Base-by-base conservation (phyloP, 1,284 basidiomycete genomes). In the Pseudomicrostroma phylloplanum region DNA sequence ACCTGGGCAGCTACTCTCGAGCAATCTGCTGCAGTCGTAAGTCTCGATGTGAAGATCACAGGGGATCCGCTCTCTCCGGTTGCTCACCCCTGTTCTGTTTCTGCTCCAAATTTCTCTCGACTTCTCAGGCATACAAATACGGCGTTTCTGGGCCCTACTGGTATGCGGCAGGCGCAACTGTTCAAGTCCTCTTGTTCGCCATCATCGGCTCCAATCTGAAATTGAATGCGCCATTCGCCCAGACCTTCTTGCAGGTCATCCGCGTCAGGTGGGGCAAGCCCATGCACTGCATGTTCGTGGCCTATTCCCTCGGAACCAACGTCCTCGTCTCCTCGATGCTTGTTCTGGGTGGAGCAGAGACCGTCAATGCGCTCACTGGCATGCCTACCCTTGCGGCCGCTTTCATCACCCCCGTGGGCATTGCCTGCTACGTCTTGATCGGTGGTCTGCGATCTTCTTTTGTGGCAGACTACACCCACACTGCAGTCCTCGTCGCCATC, bases 301-400 rank as follows among this genome's bases (percentile, higher is more conserved):
- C 87, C 81, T 92, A 91, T 72, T 86, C 81, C 15, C 81, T 92
- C 12, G 84, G 87, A 0, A 90, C 89, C 57, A 90, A 90, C 75
- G 59, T 73, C 17, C 70, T 78, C 2, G 76, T 77, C 13, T 72
- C 68, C 2, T 67, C 68, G 23, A 73, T 76, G 67, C 69, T 78
- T 6, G 69, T 78, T 11, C 66, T 76, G 6, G 76, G 76, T n/a
- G 76, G 72, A 7, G 66, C 70, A 0, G 74, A 72, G 0, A 73
- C 73, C 4, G 75, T 74, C 41, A 70, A 60, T 54, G 64, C 69
- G n/a, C 80, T 94, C 53, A 92, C 91, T 0, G 74, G 74, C 1
- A 68, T 75, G 39, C 68, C 73, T 21, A 69, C 59, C 1, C 55
- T 73, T 11, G 74, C 74, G 0, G 69, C 70, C 23, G 63, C 74